These are phyloP conservation scores for Diplodia sapinea DNA, from an alignment of 2,329 filamentous ascomycete species.

Conservation along the genomic window DNA sequence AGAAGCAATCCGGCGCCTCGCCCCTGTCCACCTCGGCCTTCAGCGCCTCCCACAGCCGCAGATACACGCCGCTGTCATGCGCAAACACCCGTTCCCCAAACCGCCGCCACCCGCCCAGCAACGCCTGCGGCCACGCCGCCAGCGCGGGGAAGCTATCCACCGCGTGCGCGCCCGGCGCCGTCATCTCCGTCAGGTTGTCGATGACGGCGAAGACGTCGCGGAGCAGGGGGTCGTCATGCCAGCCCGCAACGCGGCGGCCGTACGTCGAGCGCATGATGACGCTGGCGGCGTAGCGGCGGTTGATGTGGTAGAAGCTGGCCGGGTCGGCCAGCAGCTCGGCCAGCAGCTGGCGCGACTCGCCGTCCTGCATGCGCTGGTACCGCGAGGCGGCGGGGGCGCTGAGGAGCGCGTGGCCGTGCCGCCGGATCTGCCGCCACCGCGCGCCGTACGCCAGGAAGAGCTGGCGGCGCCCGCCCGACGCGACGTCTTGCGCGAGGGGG, in stretches of 20 bases:
- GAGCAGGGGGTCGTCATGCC: constrained; percentile 32
- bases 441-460: constrained; percentile 50
- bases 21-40: constrained; percentile 46
- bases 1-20: constrained; percentile 37
- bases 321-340: constrained; percentile 48
- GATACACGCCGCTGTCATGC: constrained; percentile 41
- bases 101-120: constrained; percentile 42
- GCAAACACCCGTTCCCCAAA: constrained; percentile 45
- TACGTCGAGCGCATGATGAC: constrained; percentile 48
- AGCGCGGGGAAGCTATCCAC: constrained; percentile 43
- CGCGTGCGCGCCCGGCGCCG: constrained; percentile 42
- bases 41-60: constrained; percentile 47
- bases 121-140: constrained; percentile 40
- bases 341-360: constrained; percentile 53
- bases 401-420: constrained; percentile 48
- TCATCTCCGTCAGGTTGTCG: constrained; percentile 38
- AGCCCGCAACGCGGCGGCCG: constrained; percentile 42
- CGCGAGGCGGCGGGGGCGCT: constrained; percentile 46
- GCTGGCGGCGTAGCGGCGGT: constrained; percentile 41
- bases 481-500: constrained; percentile 49
- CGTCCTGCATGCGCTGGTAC: constrained; percentile 54
- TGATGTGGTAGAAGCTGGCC: constrained; percentile 34
- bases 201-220: constrained; percentile 39
- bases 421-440: constrained; percentile 50
- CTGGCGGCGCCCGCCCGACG: constrained; percentile 50